These are phyloP conservation scores for Coemansia sp. DNA, from an alignment of 192 early-diverging fungal species.

Conservation along the genomic window DNA sequence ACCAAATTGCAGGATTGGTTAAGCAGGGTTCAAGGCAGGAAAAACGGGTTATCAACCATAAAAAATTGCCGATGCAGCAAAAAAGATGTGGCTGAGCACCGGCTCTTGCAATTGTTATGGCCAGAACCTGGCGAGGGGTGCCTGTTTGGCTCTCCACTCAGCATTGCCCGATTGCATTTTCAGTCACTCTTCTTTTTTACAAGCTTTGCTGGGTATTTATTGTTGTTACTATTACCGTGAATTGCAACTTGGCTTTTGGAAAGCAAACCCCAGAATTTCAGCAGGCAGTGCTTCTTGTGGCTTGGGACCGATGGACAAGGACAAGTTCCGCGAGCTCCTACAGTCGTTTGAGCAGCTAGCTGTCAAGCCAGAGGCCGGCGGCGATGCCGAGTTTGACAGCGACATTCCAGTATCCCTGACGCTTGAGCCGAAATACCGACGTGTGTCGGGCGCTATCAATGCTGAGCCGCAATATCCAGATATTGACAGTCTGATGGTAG, in stretches of 20 bases:
- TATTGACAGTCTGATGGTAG: constrained; percentile 19
- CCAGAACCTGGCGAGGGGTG: too few species aligned
- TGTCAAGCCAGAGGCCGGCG: constrained; percentile 44
- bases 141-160: too few species aligned
- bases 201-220: too few species aligned
- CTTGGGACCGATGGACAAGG: constrained; percentile 41
- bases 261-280: not conserved
- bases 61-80: too few species aligned
- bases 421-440: constrained; percentile 5
- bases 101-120: too few species aligned
- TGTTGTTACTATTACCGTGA: too few species aligned
- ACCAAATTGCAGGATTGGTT: not conserved
- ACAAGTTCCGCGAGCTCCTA: constrained; percentile 49
- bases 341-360: constrained; percentile 51
- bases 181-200: too few species aligned
- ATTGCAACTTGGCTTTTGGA: too few species aligned
- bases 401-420: constrained; percentile 15
- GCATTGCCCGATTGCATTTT: too few species aligned
- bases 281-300: not conserved
- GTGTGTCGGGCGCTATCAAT: constrained; percentile 5
- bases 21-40: too few species aligned
- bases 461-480: constrained; percentile 8
- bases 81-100: too few species aligned
- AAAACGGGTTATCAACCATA: too few species aligned
- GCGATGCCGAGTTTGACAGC: constrained; percentile 27